These are phyloP conservation scores for Malus hybrid DNA, from an alignment of 331 rosid species.

Conservation along the genomic window DNA sequence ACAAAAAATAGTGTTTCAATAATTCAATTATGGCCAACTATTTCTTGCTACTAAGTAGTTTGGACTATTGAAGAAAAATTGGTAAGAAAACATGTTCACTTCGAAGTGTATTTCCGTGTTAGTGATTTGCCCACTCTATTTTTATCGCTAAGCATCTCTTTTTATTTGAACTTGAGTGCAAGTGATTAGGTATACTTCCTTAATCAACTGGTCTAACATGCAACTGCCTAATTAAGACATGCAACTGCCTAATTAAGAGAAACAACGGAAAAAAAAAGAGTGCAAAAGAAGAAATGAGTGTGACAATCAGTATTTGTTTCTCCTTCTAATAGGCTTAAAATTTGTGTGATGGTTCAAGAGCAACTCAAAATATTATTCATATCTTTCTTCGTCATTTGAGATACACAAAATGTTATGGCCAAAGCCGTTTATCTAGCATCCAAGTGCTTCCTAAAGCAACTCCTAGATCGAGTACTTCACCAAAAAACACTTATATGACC, in stretches of 20 bases:
- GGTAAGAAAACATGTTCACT: too few relatives aligned
- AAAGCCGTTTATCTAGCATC: too few relatives aligned
- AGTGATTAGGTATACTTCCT: neutral
- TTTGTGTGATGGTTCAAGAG: neutral
- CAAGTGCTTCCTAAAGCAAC: neutral
- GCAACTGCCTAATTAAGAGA: neutral
- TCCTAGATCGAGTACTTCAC: too few relatives aligned
- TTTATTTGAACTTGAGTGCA: neutral
- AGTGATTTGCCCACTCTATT: neutral
- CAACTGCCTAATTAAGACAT: neutral
- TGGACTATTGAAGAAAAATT: too few relatives aligned
- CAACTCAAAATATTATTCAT: neutral
- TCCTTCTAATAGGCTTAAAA: neutral
- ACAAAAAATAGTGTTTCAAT: neutral
- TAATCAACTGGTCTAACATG: neutral
- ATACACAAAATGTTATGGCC: neutral
- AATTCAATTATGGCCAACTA: fast-evolving
- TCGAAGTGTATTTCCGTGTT: neutral
- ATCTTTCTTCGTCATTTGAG: neutral
- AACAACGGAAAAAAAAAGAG: neutral
- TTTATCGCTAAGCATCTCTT: neutral
- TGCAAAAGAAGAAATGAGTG: neutral
- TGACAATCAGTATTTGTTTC: neutral
- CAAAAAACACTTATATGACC: too few relatives aligned
- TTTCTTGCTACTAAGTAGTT: neutral